Base-by-base conservation (phyloP, 2,329 filamentous ascomycete species). In the Magnaporthiopsis incrustans region DNA sequence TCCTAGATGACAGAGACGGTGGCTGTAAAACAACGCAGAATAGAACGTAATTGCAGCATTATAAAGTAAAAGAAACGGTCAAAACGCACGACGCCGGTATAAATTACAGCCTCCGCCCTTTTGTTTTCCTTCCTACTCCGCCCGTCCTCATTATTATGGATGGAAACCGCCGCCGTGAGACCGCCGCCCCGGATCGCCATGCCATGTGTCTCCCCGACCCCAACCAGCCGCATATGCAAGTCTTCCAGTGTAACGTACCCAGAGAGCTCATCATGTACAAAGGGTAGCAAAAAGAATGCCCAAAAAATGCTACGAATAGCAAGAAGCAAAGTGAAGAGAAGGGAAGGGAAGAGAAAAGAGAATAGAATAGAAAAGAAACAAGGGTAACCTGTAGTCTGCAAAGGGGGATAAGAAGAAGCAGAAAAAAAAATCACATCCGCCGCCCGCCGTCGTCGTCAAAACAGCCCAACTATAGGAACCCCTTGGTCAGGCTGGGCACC, bases 401-500 rank as follows among this genome's bases (percentile, higher is more conserved):
- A 6, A 30, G 27, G 27, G 44, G 33, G 33, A 35, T 8, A 35
- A 35, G 33, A 4, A 12, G 33, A 35, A 12, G 8, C 3, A 35
- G 8, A 35, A 35, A 35, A 53, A 53, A 53, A 53, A 38, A 18
- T 38, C 35, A 38, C 35, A 38, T 14, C 35, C 35, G 11, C 35
- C 35, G 35, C 35, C 35, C 14, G 35, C 35, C 35, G 35, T 14
- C 35, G 5, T 38, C 5, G 4, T 38, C 35, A 53, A 53, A 53
- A 53, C 18, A 53, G 22, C 18, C 44, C 18, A 53, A 61, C 77
- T 70, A 91, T 75, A 92, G 77, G 72, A 92, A 92, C n/a, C 89
- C 89, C 77, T 92, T 92, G 59, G 87, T 91, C 74, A 91, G 78
- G 74, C 89, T 92, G 64, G 85, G 83, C 69, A 80, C 79, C 72